Conservation (phyloP, 2,329 filamentous ascomycete species). For the Penicillium oxalicum region DNA sequence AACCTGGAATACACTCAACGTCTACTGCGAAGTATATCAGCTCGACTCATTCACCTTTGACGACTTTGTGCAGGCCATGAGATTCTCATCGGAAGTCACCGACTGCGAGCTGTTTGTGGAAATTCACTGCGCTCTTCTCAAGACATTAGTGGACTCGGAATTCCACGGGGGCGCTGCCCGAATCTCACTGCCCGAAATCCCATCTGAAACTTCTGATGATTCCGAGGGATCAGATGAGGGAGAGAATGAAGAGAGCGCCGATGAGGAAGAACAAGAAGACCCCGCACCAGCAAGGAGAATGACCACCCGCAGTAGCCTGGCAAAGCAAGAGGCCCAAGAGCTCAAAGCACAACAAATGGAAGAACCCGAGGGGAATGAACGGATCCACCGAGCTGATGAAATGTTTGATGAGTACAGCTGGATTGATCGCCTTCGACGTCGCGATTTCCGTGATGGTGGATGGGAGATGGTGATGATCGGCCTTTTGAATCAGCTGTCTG, state of each 20-base stretch:
- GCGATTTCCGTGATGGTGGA: slow-evolving; percentile 79
- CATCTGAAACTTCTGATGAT: slow-evolving; percentile 63
- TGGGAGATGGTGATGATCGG: slow-evolving; percentile 91
- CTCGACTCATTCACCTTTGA: slow-evolving; percentile 97
- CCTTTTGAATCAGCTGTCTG: slow-evolving; percentile 76
- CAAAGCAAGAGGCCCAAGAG: slow-evolving; percentile 70
- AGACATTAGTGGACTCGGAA: slow-evolving; percentile 71
- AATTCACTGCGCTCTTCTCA: slow-evolving; percentile 84
- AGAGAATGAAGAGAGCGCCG: slow-evolving; percentile 39
- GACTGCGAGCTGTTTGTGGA: slow-evolving; percentile 84
- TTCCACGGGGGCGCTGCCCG: slow-evolving; percentile 70
- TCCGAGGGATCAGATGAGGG: slow-evolving; percentile 54
- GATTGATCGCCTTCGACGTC: slow-evolving; percentile 75
- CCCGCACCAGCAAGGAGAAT: slow-evolving; percentile 69
- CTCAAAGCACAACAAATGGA: slow-evolving; percentile 54
- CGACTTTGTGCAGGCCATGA: slow-evolving; percentile 85
- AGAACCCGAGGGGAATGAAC: slow-evolving; percentile 38
- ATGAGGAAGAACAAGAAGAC: slow-evolving; percentile 38
- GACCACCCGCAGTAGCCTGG: slow-evolving; percentile 78
- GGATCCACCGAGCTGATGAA: slow-evolving; percentile 58
- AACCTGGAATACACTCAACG: slow-evolving; percentile 94
- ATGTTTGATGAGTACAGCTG: slow-evolving; percentile 70
- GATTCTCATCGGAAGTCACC: slow-evolving; percentile 64
- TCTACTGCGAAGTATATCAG: slow-evolving; percentile 92
- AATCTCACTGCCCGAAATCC: slow-evolving; percentile 68